Base-by-base conservation (phyloP, 768 basidiomycete species). In the Lentinula boryana region DNA sequence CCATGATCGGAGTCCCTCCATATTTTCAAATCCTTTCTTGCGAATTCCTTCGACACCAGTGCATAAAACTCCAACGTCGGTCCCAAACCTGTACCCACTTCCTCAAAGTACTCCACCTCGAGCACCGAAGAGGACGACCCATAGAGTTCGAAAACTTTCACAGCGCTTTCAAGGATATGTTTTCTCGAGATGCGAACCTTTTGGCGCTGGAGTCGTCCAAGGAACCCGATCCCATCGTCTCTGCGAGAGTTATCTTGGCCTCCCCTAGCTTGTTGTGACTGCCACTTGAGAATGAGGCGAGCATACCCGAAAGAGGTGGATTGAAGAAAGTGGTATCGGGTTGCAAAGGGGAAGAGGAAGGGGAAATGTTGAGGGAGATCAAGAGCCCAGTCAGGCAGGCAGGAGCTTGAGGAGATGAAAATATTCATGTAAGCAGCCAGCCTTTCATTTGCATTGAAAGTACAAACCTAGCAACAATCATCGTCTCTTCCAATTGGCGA, bases 41-140 rank as follows among this genome's bases (percentile, higher is more conserved):
- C 94, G 71, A 98, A 98, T 72, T 98, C 97, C 67, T 88, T 91
- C 46, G 93, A 96, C 7, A 95, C 97, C 54, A 98, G 75, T n/a
- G 95, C 91, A 72, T 98, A 99, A 75, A 99, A 99, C 75, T 99
- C 97, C 23, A 98, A 80, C 27, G 97, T 98, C 6, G 97, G 97
- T 2, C 97, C 97, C 10, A 99, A 78, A 18, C 97, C 97, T 7
- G 96, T 98, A 18, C 97, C 97, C 52, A 98, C 95, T 78, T 99
- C 97, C 69, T 97, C 94, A 68, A 98, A 98, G 76, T 98, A 98
- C 75, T 99, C 95, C 55, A 98, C 94, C 71, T 99, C 97, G 44
- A 99, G 82, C 21, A 98, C 86, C 0, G 94, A 94, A 4, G 90
- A 91, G 2, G 93, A 94, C 0, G 93, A 92, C 1, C 97, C 97